Evolutionary conservation across 2,329 filamentous ascomycete genomes (phyloP), one percentile per base, ranked within the genome.

Genomic region (Nemania sp.): DNA sequence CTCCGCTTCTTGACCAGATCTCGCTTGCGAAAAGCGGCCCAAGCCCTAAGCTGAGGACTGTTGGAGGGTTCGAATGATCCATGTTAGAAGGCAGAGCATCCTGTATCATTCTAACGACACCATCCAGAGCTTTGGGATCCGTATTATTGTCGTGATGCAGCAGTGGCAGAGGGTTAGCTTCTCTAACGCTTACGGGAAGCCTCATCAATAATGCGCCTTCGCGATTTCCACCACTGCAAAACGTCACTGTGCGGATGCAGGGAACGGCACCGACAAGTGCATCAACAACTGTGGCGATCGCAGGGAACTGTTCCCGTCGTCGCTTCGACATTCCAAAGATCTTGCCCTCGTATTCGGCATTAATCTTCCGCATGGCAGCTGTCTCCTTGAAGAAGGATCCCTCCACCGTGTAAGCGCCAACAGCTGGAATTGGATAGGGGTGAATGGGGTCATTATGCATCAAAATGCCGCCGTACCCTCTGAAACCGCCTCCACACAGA

Each of bases 401-500:
- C 0, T 81, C 74, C 1, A 88, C 90, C 9, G 81, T 84, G 75
- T 95, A 97, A 1, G 90, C 88, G 63, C 92, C 93, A 73, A 95
- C 89, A 18, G 89, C 87, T 0, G 91, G 86, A 25, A 97, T 90
- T 0, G 93, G 93, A 73, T 96, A 97, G 0, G 91, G 91, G 55
- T 83, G 79, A 45, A 91, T 83, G 5, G 80, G 76, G 69, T 94
- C 90, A 66, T 85, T 83, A 72, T 90, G 87, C 89, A 96, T 93
- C 54, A 97, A 81, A 71, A 96, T 87, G 74, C 91, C 96, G 6
- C 92, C 93, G 81, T 96, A 97, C 15, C 93, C 93, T 37, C 93
- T 82, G 72, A 97, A 96, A 0, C 93, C 93, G 21, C 93, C 93
- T 45, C 93, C 93, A 64, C 90, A 96, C 59, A 97, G 86, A 73